Evolutionary conservation across 768 basidiomycete genomes (phyloP).

Genomic region (Tulasnella sp.): DNA sequence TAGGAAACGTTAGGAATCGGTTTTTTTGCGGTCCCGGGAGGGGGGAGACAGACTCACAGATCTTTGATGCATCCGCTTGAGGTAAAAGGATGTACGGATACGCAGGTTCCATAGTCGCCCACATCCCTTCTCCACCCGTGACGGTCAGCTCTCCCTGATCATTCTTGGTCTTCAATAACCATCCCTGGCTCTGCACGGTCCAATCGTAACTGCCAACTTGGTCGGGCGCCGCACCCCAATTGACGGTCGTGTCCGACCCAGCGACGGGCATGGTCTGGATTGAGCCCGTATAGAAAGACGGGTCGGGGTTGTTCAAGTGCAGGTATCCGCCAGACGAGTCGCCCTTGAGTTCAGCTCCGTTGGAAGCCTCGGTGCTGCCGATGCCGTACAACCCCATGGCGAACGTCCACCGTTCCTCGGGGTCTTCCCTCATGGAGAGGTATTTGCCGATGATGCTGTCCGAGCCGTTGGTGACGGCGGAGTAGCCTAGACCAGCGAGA

Average conservation of each 20-base stretch:
- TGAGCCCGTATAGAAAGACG: slow-evolving; percentile 19
- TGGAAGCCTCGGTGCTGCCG: not conserved
- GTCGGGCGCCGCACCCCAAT: not conserved
- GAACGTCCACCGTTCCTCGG: not conserved
- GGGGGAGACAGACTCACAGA: not conserved
- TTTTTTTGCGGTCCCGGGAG: not conserved
- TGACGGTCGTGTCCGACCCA: not conserved
- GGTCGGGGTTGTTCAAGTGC: slow-evolving; percentile 20
- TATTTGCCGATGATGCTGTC: slow-evolving; percentile 27
- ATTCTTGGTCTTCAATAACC: slow-evolving; percentile 6
- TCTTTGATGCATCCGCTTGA: slow-evolving; percentile 11
- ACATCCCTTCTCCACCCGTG: slow-evolving; percentile 18
- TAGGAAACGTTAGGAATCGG: too few relatives aligned
- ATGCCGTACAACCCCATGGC: not conserved
- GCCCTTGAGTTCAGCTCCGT: not conserved
- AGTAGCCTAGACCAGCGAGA: slow-evolving; percentile 19
- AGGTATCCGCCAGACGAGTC: slow-evolving; percentile 15
- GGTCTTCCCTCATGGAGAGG: not conserved
- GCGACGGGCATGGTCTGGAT: not conserved
- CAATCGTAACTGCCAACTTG: slow-evolving; percentile 28
- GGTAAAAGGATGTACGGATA: slow-evolving; percentile 32
- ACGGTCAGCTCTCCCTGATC: not conserved
- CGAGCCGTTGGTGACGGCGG: not conserved
- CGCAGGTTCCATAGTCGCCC: slow-evolving; percentile 20
- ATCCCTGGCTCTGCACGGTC: slow-evolving; percentile 12